Evolutionary conservation across 768 basidiomycete species (phyloP), one percentile per base, ranked within the genome.

Genomic region (Lactarius trivialis): DNA sequence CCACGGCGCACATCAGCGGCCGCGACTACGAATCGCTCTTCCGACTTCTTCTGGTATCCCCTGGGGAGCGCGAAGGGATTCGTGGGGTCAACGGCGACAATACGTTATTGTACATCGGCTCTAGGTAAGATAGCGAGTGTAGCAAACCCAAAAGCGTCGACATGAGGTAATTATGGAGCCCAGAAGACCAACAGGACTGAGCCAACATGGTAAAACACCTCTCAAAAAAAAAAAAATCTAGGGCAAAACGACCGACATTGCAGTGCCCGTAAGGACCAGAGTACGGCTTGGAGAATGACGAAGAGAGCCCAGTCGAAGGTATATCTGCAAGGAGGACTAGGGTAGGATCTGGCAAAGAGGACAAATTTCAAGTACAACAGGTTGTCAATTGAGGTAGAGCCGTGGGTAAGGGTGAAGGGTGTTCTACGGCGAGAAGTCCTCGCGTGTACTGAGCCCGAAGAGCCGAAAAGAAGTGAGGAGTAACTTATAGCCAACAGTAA

Each of bases 391-490:
- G 61, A 54, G 58, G 21, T 30, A 52, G 55, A 48, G 59, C 75
- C 78, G 48, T 55, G 52, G 45, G 54, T 21, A 89, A 75, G 65
- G 79, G 84, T 21, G 75, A 86, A 88, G 6, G 91, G 77, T 0
- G 88, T 90, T 39, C 88, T 89, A 28, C 90, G 0, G 86, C 91
- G 67, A 80, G 82, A n/a, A 88, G 89, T 7, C 91, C 83, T 34
- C 89, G 83, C 6, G 89, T 78, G 70, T 84, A 91, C 70, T 91
- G 90, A 0, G 89, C 89, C 74, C 91, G 86, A 82, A 21, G 83
- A 82, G 55, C 90, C 90, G 68, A 91, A 88, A 12, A 89, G 75
- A 32, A 72, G 72, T 9, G 85, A 81, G 58, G 82, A 73, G 81
- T 74, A 90, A 55, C 2, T 85, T 83, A 68, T 88, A 91, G 53